Conservation (phyloP, 306 rosid genomes). For the Carpinus fangiana region DNA sequence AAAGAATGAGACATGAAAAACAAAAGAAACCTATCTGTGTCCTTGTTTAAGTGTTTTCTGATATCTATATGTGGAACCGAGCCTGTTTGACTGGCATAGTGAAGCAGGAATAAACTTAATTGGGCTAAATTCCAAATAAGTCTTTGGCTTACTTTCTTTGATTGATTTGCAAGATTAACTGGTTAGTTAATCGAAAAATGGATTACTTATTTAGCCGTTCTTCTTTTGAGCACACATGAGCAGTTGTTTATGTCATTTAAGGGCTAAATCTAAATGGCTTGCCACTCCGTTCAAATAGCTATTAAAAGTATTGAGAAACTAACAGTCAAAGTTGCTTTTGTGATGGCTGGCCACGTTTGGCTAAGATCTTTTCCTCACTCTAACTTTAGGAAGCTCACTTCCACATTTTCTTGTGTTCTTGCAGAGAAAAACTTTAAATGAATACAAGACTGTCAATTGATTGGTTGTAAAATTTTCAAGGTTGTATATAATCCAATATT, state of each 20-base stretch:
- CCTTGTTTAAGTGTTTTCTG: conserved; percentile 1
- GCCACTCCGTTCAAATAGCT: background rate
- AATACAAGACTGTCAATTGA: background rate
- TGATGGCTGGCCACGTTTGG: background rate
- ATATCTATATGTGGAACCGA: background rate
- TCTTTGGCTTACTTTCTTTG: background rate
- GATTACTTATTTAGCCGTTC: background rate
- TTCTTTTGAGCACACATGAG: background rate
- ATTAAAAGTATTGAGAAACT: background rate
- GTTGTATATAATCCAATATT: too few species aligned
- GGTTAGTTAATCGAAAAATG: background rate
- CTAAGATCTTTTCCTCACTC: too few species aligned
- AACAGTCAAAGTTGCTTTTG: background rate
- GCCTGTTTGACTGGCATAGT: background rate
- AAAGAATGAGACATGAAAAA: background rate
- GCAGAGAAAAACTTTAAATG: too few species aligned
- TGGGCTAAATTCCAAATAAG: too few species aligned
- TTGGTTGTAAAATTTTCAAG: background rate
- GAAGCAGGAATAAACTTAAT: background rate
- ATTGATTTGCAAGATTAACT: background rate
- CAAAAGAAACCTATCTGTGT: background rate
- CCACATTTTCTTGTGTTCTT: too few species aligned
- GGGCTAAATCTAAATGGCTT: background rate
- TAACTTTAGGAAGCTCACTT: too few species aligned
- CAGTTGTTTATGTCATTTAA: background rate